A percentile compares a stretch with the other conserved stretches of the same genome.
phyloP scores from a whole-genome alignment of 2,329 filamentous ascomycete genomes.

The Pestalotiopsis sp. region DNA sequence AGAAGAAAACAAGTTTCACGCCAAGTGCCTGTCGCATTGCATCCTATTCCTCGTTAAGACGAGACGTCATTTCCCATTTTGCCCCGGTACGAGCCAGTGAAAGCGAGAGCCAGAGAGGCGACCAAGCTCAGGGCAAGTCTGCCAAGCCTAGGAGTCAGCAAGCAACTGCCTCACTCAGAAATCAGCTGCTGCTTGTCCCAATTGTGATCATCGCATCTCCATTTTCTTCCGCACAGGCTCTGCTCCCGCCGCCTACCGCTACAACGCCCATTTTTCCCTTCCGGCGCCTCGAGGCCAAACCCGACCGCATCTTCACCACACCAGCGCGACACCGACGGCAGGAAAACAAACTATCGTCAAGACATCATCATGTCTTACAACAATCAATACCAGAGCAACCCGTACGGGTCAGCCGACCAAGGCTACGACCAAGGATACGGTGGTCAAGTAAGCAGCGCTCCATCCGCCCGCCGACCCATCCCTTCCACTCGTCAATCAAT shows the following conservation, averaged over 20 bases:
- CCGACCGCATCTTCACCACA: not conserved
- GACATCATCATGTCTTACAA: conserved; percentile 58
- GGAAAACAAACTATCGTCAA: not conserved
- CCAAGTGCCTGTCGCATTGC: conserved; percentile 3
- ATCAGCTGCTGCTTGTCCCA: conserved; percentile 8
- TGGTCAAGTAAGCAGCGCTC: conserved; percentile 42
- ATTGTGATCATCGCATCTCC: conserved; percentile 7
- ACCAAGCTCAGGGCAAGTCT: conserved; percentile 6
- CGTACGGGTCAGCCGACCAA: conserved; percentile 58
- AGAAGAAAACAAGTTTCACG: conserved; percentile 9
- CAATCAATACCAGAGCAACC: conserved; percentile 63
- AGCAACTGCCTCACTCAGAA: conserved; percentile 6
- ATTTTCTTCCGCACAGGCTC: not conserved
- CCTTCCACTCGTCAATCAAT: conserved; percentile 22
- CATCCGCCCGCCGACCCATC: conserved; percentile 17
- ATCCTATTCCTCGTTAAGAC: conserved; percentile 6
- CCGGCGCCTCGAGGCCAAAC: not conserved
- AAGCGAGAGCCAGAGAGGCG: not conserved
- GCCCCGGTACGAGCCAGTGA: not conserved
- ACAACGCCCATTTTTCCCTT: no score
- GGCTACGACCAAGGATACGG: conserved; percentile 47
- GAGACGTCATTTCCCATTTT: conserved; percentile 12
- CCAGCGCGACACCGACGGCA: conserved; percentile 1
- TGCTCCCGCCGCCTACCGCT: no score
- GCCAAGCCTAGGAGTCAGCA: conserved; percentile 6